A percentile compares a stretch with the other conserved stretches of the same genome.
phyloP scores from a whole-genome alignment of 768 basidiomycete genomes.

The Collybia sordida region DNA sequence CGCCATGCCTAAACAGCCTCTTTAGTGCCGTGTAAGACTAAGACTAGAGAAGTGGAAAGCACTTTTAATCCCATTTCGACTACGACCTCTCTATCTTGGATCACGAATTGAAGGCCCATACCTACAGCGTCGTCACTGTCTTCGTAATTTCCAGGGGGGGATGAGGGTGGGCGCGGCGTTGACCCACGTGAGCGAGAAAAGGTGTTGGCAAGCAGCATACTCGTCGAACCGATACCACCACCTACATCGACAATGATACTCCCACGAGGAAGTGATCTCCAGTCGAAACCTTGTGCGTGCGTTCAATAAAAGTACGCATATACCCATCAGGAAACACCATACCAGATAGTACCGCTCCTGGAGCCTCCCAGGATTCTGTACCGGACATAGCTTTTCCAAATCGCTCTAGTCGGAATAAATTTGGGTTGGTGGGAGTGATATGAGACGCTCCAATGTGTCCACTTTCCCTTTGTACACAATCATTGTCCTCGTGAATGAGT shows the following conservation, averaged over 20 bases:
- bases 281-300: slow-evolving; percentile 51
- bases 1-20: slow-evolving; percentile 48
- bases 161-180: not conserved
- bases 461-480: slow-evolving; percentile 18
- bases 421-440: slow-evolving; percentile 27
- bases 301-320: slow-evolving; percentile 1
- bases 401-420: slow-evolving; percentile 56
- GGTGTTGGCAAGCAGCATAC: slow-evolving; percentile 36
- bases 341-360: slow-evolving; percentile 59
- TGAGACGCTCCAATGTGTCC: slow-evolving; percentile 8
- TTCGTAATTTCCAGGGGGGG: slow-evolving; percentile 3
- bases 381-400: slow-evolving; percentile 80
- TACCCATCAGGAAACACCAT: slow-evolving; percentile 14
- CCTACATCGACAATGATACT: slow-evolving; percentile 66
- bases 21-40: not conserved
- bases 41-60: slow-evolving; percentile 11
- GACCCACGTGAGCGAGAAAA: slow-evolving; percentile 20
- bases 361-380: slow-evolving; percentile 69
- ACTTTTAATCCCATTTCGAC: slow-evolving; percentile 54
- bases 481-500: not conserved
- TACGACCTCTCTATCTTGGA: slow-evolving; percentile 61
- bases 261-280: slow-evolving; percentile 48
- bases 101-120: slow-evolving; percentile 43
- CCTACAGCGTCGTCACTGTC: slow-evolving; percentile 17
- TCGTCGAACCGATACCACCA: slow-evolving; percentile 60